Percentiles rank a stretch among this genome's conserved stretches.
Evolutionary conservation across 2,329 filamentous ascomycete genomes (phyloP).

Genomic region (Arachnomyces sp.): DNA sequence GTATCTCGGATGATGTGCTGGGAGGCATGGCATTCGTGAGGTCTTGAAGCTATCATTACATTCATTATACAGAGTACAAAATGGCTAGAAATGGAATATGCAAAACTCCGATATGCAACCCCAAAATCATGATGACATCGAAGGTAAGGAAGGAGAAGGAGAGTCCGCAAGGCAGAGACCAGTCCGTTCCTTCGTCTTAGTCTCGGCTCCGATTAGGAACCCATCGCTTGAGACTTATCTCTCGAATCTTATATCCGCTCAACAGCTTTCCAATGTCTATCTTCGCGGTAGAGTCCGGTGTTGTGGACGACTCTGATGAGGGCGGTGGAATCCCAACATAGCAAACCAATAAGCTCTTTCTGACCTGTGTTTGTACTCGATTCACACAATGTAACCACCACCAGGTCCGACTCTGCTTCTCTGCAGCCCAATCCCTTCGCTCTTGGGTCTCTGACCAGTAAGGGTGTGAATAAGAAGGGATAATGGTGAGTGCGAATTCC

Average conservation of each 20-base stretch:
- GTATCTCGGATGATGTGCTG: too few relatives aligned
- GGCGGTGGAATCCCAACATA: slow-evolving; percentile 87
- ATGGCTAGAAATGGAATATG: too few relatives aligned
- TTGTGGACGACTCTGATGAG: slow-evolving; percentile 33
- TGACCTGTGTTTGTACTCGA: slow-evolving; percentile 78
- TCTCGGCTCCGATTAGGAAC: slow-evolving; percentile 68
- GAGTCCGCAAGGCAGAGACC: too few relatives aligned
- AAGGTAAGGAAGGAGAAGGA: too few relatives aligned
- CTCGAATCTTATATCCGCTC: slow-evolving; percentile 64
- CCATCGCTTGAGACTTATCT: slow-evolving; percentile 77
- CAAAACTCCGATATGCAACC: too few relatives aligned
- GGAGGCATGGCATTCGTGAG: neutral
- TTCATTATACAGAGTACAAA: neutral
- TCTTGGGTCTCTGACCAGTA: slow-evolving; percentile 55
- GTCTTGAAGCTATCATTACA: slow-evolving; percentile 12
- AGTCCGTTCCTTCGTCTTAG: slow-evolving; percentile 23
- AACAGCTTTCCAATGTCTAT: slow-evolving; percentile 56
- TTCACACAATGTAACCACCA: slow-evolving; percentile 72
- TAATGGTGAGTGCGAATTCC: slow-evolving; percentile 77
- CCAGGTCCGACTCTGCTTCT: slow-evolving; percentile 36
- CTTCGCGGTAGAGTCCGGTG: slow-evolving; percentile 24
- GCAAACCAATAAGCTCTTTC: slow-evolving; percentile 79
- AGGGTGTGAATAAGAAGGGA: slow-evolving; percentile 69
- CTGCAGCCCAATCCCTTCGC: slow-evolving; percentile 44
- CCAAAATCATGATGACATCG: too few relatives aligned